Conservation (phyloP, 805 yeast species). For the Wickerhamomyces bisporus region DNA sequence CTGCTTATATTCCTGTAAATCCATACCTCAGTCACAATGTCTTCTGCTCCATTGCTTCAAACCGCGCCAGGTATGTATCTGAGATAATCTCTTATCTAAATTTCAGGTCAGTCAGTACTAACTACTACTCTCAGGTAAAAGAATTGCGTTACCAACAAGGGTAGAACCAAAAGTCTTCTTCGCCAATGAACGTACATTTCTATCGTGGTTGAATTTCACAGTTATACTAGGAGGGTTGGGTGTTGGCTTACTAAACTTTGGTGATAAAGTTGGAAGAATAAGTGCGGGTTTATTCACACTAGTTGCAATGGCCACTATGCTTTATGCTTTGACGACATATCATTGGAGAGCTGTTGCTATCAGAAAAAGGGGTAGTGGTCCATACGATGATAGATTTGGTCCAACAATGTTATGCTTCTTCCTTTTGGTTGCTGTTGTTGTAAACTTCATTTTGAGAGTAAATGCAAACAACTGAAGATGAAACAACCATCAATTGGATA, state of each 20-base stretch:
- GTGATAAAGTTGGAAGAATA: constrained; percentile 88
- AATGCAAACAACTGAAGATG: constrained; percentile 6
- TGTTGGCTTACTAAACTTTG: constrained; percentile 92
- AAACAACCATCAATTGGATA: too few relatives aligned
- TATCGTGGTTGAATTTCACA: constrained; percentile 98
- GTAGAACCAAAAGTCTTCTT: constrained; percentile 99
- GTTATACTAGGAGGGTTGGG: constrained; percentile 96
- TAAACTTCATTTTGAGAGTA: constrained; percentile 78
- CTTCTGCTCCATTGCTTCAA: constrained; percentile 68
- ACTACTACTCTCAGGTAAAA: constrained; percentile 47
- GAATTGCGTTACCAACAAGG: constrained; percentile 96
- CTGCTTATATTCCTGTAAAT: too few relatives aligned
- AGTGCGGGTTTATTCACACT: constrained; percentile 92
- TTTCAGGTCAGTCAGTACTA: neutral
- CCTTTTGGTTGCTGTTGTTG: constrained; percentile 85
- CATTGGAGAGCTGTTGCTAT: constrained; percentile 99
- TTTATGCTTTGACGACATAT: constrained; percentile 89
- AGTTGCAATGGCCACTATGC: constrained; percentile 97
- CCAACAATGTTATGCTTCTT: constrained; percentile 97
- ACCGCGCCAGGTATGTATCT: constrained; percentile 53
- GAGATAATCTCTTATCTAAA: too few relatives aligned
- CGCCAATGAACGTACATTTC: constrained; percentile 97
- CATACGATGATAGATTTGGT: constrained; percentile 98
- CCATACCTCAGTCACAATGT: too few relatives aligned
- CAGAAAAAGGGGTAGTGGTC: constrained; percentile 95